phyloP scores from a whole-genome alignment of 169 alveolate species.

The Nephromyces sp. region DNA sequence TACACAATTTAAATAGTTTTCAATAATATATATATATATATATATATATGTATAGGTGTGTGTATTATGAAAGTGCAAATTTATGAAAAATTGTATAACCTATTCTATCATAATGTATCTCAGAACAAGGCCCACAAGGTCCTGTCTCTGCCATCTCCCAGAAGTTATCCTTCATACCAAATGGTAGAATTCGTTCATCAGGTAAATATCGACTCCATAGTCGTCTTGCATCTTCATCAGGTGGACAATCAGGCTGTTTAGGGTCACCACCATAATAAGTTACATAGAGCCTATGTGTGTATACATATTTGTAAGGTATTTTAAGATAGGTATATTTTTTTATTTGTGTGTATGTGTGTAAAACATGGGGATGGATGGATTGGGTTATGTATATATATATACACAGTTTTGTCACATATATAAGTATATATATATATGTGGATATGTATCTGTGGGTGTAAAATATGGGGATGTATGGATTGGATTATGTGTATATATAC shows the following conservation, averaged over 20 bases:
- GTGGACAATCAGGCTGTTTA: slow-evolving; percentile 66
- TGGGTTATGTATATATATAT: too few relatives aligned
- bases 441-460: not conserved
- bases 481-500: not conserved
- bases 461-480: not conserved
- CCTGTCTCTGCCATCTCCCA: slow-evolving; percentile 97
- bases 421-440: not conserved
- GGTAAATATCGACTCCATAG: slow-evolving; percentile 78
- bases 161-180: slow-evolving; percentile 74
- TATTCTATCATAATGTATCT: slow-evolving; percentile 80
- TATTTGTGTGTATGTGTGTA: too few relatives aligned
- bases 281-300: slow-evolving; percentile 65
- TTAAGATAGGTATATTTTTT: too few relatives aligned
- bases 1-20: not conserved
- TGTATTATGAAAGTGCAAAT: not conserved
- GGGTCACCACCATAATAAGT: slow-evolving; percentile 89
- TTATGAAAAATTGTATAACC: slow-evolving; percentile 1
- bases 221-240: slow-evolving; percentile 71
- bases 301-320: too few relatives aligned
- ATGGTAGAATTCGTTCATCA: slow-evolving; percentile 58
- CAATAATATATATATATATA: not conserved
- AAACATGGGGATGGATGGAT: too few relatives aligned
- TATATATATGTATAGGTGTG: not conserved
- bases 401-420: not conserved
- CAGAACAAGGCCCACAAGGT: slow-evolving; percentile 94